A percentile compares a stretch with the other conserved stretches of the same genome.
Evolutionary conservation across 495 filamentous ascomycete species (phyloP).

Genomic region (Penicillium cinerascens): DNA sequence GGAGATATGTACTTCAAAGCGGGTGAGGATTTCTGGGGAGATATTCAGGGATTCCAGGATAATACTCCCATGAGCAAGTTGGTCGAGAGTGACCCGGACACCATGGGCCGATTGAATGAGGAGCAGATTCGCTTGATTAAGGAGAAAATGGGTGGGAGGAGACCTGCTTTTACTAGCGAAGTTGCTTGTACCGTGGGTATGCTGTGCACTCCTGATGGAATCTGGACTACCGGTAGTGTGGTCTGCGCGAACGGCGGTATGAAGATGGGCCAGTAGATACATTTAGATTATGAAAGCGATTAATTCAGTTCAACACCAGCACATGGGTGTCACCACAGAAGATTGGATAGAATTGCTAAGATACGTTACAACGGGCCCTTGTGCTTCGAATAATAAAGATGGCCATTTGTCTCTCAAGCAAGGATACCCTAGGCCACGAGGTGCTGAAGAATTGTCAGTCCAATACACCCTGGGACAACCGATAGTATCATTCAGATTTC

Average conservation of each 20-base stretch:
- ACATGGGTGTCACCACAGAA: no score
- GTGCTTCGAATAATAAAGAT: no score
- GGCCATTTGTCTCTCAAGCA: no score
- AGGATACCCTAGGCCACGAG: no score
- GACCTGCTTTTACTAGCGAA: constrained; percentile 69
- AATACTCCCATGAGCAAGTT: constrained; percentile 61
- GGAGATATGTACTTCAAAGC: constrained; percentile 70
- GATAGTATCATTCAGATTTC: no score
- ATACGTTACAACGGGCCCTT: no score
- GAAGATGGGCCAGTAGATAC: constrained; percentile 26
- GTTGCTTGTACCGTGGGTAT: constrained; percentile 83
- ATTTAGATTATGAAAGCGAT: neutral
- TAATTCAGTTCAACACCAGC: no score
- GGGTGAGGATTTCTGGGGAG: constrained; percentile 50
- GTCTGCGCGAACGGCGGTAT: constrained; percentile 88
- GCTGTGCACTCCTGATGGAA: constrained; percentile 69
- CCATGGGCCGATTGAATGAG: constrained; percentile 51
- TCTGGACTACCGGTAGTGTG: constrained; percentile 81
- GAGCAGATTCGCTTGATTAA: constrained; percentile 58
- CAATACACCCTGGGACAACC: no score
- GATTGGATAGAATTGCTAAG: no score
- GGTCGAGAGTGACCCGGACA: constrained; percentile 36
- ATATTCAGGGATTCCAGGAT: constrained; percentile 60
- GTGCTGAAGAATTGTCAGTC: no score
- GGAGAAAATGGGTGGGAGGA: constrained; percentile 59